These are phyloP conservation scores for Nemania sp. DNA, from an alignment of 2,329 filamentous ascomycete genomes.

Conservation along the genomic window DNA sequence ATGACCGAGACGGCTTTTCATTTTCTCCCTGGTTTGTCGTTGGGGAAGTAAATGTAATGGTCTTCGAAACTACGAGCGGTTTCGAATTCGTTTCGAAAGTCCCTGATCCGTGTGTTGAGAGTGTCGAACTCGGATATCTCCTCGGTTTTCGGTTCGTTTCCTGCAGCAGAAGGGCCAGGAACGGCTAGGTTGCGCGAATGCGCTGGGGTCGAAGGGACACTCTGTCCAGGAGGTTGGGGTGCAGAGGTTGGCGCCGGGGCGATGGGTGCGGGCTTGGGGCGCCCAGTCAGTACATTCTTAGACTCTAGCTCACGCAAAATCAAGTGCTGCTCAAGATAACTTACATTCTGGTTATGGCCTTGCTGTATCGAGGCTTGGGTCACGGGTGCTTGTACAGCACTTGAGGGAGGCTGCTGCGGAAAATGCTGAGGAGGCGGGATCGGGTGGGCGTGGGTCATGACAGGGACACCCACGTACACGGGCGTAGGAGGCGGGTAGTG, in stretches of 20 bases:
- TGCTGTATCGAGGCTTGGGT: not conserved
- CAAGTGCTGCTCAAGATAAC: not conserved
- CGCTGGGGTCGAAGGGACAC: not conserved
- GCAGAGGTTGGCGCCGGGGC: not conserved
- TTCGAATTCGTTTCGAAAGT: not conserved
- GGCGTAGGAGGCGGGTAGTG: not conserved
- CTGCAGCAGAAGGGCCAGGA: not conserved
- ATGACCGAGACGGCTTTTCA: not conserved
- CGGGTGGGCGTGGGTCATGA: not conserved
- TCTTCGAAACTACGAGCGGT: slow-evolving; percentile 5
- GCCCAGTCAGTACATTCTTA: not conserved
- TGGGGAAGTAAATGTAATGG: not conserved
- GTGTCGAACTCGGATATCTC: not conserved
- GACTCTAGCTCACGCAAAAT: not conserved
- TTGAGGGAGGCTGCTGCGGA: not conserved
- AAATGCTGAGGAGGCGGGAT: not conserved
- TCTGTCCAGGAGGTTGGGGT: not conserved
- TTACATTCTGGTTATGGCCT: not conserved
- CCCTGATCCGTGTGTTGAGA: not conserved
- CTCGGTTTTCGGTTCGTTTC: not conserved
- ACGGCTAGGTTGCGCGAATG: not conserved
- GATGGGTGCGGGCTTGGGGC: not conserved
- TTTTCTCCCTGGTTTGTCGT: not conserved
- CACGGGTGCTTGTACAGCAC: not conserved
- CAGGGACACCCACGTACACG: not conserved